A percentile compares a stretch with the other conserved stretches of the same genome.
Evolutionary conservation across 768 basidiomycete genomes (phyloP).

Genomic region (Leccinum imitatum): DNA sequence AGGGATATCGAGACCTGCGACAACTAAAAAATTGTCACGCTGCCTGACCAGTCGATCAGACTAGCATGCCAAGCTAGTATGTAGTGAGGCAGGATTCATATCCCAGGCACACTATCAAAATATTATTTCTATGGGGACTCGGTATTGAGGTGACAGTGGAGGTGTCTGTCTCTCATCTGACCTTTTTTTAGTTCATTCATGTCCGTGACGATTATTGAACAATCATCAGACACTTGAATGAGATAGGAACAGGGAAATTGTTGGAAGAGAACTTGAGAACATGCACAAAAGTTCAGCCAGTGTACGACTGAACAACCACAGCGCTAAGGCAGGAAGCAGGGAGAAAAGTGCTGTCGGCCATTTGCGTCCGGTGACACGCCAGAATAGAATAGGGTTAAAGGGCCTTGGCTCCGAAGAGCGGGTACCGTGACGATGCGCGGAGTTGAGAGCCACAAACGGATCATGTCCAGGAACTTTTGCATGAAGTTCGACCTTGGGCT

Average conservation of each 20-base stretch:
- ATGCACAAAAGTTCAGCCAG: not conserved
- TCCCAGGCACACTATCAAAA: not conserved
- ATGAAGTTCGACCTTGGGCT: not conserved
- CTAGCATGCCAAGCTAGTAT: too few species aligned
- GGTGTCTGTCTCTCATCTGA: not conserved
- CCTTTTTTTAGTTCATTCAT: too few species aligned
- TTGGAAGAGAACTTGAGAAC: not conserved
- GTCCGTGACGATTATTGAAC: too few species aligned
- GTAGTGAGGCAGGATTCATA: not conserved
- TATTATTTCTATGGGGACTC: not conserved
- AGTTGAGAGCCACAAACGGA: not conserved
- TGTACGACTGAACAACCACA: not conserved
- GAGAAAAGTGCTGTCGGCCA: too few species aligned
- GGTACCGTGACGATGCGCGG: too few species aligned
- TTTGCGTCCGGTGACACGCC: not conserved
- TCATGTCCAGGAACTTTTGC: not conserved
- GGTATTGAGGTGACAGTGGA: not conserved
- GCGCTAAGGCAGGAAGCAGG: too few species aligned
- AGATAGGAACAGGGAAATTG: not conserved
- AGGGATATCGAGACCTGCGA: too few species aligned
- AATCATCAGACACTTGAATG: not conserved
- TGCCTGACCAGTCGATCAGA: not conserved
- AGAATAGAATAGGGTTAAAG: not conserved
- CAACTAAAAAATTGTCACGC: not conserved
- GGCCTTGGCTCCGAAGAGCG: too few species aligned